Conservation (phyloP, 805 yeast genomes). For the Priceomyces melissophilus region DNA sequence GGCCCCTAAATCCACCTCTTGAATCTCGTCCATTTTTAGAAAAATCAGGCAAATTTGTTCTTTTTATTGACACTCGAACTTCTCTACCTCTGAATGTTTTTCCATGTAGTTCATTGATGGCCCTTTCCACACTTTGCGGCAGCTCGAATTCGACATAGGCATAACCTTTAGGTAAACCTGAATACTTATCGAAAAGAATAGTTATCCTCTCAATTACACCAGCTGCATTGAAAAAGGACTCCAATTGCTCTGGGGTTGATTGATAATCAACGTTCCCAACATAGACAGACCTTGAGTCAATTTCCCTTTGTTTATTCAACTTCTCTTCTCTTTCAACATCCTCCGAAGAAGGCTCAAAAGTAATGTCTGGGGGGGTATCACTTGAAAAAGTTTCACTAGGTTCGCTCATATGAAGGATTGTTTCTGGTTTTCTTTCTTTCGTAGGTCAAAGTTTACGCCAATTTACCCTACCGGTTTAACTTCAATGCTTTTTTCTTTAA, state of each 20-base stretch:
- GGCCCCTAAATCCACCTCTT: slow-evolving; percentile 15
- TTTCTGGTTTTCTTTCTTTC: not conserved
- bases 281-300: slow-evolving; percentile 52
- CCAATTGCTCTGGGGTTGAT: slow-evolving; percentile 50
- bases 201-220: slow-evolving; percentile 54
- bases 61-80: slow-evolving; percentile 46
- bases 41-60: slow-evolving; percentile 54
- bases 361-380: not conserved
- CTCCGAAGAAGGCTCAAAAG: not conserved
- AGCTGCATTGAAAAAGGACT: slow-evolving; percentile 39
- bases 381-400: not conserved
- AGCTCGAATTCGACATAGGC: slow-evolving; percentile 60
- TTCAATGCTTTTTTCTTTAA: not conserved
- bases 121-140: slow-evolving; percentile 40
- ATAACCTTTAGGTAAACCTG: slow-evolving; percentile 53
- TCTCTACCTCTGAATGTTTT: slow-evolving; percentile 43
- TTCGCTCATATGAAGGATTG: not conserved
- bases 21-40: slow-evolving; percentile 21
- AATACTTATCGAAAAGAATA: slow-evolving; percentile 42
- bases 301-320: slow-evolving; percentile 39
- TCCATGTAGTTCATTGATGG: slow-evolving; percentile 43
- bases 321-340: slow-evolving; percentile 24
- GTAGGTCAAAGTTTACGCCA: no score
- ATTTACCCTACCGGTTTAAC: not conserved
- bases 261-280: slow-evolving; percentile 50